These are phyloP conservation scores for Pseudotsuga menziesii DNA, from an alignment of 75 land plant species.

Conservation along the genomic window DNA sequence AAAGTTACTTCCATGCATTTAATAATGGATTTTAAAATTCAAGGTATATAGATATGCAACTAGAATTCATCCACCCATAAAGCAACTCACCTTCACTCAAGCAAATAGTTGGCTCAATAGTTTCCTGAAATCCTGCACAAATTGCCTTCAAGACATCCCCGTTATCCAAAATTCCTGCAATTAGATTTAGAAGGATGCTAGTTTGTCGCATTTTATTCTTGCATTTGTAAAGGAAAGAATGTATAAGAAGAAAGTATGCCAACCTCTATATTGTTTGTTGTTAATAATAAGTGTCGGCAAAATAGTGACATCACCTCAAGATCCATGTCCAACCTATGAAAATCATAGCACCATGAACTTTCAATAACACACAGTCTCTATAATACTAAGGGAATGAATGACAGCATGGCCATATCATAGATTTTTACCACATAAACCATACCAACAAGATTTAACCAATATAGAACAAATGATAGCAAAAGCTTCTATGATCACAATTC, in stretches of 20 bases:
- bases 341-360: background rate
- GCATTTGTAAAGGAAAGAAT: background rate
- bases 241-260: slow-evolving; percentile 10
- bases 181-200: background rate
- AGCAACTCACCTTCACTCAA: slow-evolving; percentile 57
- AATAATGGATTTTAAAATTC: background rate
- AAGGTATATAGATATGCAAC: background rate
- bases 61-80: background rate
- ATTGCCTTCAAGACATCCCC: slow-evolving; percentile 93
- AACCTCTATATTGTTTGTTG: slow-evolving; percentile 91
- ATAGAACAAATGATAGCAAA: background rate
- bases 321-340: slow-evolving; percentile 78
- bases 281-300: slow-evolving; percentile 92
- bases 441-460: background rate
- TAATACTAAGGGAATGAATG: background rate
- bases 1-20: background rate
- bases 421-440: background rate
- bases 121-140: slow-evolving; percentile 96
- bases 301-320: slow-evolving; percentile 94
- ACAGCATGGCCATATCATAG: background rate
- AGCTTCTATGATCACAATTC: background rate
- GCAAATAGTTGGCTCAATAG: slow-evolving; percentile 92
- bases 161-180: slow-evolving; percentile 88
- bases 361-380: background rate
- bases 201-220: background rate